Conservation (phyloP, 1,284 basidiomycete genomes). For the Cutaneotrichosporon cavernicola region DNA sequence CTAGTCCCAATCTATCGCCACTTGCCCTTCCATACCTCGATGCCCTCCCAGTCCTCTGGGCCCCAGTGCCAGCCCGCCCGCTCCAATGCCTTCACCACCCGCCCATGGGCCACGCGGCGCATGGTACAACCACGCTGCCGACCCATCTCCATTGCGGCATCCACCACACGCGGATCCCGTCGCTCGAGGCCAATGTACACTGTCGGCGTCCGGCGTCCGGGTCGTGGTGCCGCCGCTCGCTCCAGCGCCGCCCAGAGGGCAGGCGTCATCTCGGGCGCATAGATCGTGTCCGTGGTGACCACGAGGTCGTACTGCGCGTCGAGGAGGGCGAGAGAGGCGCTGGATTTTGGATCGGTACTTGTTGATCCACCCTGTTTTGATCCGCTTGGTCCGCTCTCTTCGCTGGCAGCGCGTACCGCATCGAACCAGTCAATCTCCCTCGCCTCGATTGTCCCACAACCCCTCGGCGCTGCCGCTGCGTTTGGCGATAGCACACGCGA, state of each 20-base stretch:
- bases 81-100: conserved; percentile 64
- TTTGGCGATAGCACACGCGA: conserved; percentile 67
- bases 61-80: conserved; percentile 56
- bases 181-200: conserved; percentile 74
- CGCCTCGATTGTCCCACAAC: conserved; percentile 57
- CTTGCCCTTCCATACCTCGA: conserved; percentile 47
- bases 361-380: background rate
- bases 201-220: conserved; percentile 41
- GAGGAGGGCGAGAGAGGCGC: background rate
- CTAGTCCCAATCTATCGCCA: conserved; percentile 11
- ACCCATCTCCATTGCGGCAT: conserved; percentile 61
- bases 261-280: conserved; percentile 62
- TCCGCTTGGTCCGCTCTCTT: background rate
- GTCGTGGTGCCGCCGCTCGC: conserved; percentile 36
- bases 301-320: conserved; percentile 64
- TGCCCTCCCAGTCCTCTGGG: conserved; percentile 47
- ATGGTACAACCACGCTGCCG: conserved; percentile 58
- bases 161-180: conserved; percentile 68
- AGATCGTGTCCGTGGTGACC: conserved; percentile 81
- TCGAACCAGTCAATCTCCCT: conserved; percentile 62
- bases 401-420: background rate
- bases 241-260: conserved; percentile 65
- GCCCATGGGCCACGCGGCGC: conserved; percentile 62
- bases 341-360: conserved; percentile 46
- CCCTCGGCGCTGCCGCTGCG: conserved; percentile 49